Conservation (phyloP, 2,329 filamentous ascomycete species). For the Alternaria postmessia region DNA sequence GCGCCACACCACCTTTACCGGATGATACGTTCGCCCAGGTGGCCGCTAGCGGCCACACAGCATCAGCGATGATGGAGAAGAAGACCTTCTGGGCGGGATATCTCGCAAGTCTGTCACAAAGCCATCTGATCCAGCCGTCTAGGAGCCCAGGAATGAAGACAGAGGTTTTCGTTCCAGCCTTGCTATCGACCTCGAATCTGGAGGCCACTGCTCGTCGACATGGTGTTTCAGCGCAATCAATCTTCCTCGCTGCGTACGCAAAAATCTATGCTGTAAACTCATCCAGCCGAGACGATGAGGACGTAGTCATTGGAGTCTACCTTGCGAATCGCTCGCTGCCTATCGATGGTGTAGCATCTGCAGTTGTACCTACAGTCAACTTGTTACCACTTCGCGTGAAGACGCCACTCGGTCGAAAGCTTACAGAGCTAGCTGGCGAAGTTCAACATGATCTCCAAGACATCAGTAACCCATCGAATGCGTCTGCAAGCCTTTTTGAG, state of each 20-base stretch:
- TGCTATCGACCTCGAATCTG: conserved; percentile 55
- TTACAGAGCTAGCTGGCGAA: conserved; percentile 63
- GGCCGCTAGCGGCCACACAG: conserved; percentile 37
- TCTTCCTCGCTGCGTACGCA: conserved; percentile 78
- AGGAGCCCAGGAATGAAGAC: conserved; percentile 40
- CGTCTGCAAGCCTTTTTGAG: conserved; percentile 71
- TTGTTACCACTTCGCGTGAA: conserved; percentile 75
- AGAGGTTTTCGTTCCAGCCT: conserved; percentile 60
- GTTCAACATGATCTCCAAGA: conserved; percentile 74
- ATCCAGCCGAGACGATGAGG: conserved; percentile 30
- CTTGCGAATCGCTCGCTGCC: conserved; percentile 75
- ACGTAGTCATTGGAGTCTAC: conserved; percentile 79
- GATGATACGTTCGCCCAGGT: conserved; percentile 53
- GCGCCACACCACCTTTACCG: conserved; percentile 16
- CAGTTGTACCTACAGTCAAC: conserved; percentile 76
- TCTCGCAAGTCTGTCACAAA: conserved; percentile 38
- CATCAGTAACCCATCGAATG: conserved; percentile 66
- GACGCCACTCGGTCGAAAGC: conserved; percentile 32
- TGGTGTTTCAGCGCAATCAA: conserved; percentile 73
- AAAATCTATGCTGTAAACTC: conserved; percentile 55
- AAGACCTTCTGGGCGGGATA: conserved; percentile 62
- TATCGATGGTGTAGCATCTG: conserved; percentile 58
- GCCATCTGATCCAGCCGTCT: conserved; percentile 28
- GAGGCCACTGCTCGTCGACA: conserved; percentile 53
- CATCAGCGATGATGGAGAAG: conserved; percentile 29